Evolutionary conservation across 2,329 filamentous ascomycete genomes (phyloP), one percentile per base, ranked within the genome.

Genomic region (Penicillium olsonii): DNA sequence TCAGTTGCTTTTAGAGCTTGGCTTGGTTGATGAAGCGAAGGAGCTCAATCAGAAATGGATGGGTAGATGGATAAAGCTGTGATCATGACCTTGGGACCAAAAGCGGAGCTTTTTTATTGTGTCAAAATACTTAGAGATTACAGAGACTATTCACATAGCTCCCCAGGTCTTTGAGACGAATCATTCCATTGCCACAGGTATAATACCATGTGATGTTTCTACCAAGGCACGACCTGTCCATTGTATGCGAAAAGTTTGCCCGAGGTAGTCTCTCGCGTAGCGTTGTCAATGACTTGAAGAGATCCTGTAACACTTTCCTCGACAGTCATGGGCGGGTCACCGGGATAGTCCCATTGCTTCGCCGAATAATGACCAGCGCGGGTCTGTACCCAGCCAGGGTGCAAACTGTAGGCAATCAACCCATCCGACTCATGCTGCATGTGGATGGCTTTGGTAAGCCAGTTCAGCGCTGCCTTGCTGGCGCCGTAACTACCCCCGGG

Each of bases 21-120:
- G 85, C 0, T 67, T 88, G 39, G 83, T 87, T 0, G 84, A 88
- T 60, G 85, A 87, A 69, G 85, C 85, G 2, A 87, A 87, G 70
- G 69, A 77, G 41, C 73, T 85, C 5, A 81, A 81, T 8, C 72
- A 81, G 31, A 79, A 79, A 51, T 87, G 84, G 84, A 87, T 87
- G 84, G 84, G 80, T 5, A 75, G 84, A 54, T 87, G 84, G 84
- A 84, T 85, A 33, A 55, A 50, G 12, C n/a, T 55, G 8, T 55
- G 20, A 31, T 31, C 4, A 15, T 31, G 26, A 29, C 11, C 26
- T 14, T 29, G n/a, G n/a, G n/a, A n/a, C n/a, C n/a, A n/a, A n/a
- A n/a, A n/a, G n/a, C n/a, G n/a, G n/a, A n/a, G n/a, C n/a, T n/a
- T n/a, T n/a, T n/a, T n/a, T n/a, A n/a, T n/a, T n/a, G n/a, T n/a